A percentile compares a stretch with the other conserved stretches of the same genome.
phyloP scores from a whole-genome alignment of 129 eudicot genomes.

The Pittosporum tobira region DNA sequence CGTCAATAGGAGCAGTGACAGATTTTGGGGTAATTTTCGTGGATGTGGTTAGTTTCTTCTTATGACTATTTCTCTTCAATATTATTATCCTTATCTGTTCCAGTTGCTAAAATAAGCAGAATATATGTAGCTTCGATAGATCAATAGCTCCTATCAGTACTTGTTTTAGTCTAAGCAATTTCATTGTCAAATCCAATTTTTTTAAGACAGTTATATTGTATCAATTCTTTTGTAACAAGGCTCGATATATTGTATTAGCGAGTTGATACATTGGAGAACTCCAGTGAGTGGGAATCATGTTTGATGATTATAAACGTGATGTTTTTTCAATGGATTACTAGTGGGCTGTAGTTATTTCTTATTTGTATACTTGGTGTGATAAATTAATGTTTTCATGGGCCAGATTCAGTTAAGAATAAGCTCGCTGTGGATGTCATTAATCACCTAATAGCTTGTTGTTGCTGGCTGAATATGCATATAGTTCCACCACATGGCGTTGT shows the following conservation, averaged over 20 bases:
- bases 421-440: conserved; percentile 44
- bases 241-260: neutral
- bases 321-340: conserved; percentile 9
- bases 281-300: neutral
- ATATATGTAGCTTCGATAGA: too few relatives aligned
- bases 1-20: conserved; percentile 52
- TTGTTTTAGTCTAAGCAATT: neutral
- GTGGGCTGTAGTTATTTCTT: too few relatives aligned
- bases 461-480: conserved; percentile 72
- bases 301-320: neutral
- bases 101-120: too few relatives aligned
- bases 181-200: too few relatives aligned
- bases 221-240: too few relatives aligned
- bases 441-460: conserved; percentile 39
- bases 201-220: too few relatives aligned
- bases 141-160: neutral
- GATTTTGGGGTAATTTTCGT: conserved; percentile 57
- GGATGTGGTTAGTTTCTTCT: conserved; percentile 77
- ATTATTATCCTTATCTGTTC: too few relatives aligned
- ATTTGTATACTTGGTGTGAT: too few relatives aligned
- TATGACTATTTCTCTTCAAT: conserved; percentile 1
- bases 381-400: conserved; percentile 9
- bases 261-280: neutral
- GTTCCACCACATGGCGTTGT: conserved; percentile 72
- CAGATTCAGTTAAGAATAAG: conserved; percentile 65